Evolutionary conservation across 2,329 filamentous ascomycete genomes (phyloP), one percentile per base, ranked within the genome.

Genomic region (Chaetomium sp.): DNA sequence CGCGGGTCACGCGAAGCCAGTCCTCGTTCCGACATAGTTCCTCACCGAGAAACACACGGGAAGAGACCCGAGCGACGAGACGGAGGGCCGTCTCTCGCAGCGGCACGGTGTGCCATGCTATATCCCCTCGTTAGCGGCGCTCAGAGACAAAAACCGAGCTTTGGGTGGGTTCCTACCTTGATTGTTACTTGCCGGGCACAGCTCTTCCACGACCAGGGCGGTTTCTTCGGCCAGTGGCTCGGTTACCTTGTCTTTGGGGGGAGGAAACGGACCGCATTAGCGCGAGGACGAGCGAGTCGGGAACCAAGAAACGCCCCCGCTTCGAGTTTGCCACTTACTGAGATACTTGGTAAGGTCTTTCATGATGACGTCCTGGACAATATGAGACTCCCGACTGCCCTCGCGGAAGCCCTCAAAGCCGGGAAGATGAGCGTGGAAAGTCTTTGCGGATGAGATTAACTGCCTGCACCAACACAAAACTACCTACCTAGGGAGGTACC

Each of bases 281-380:
- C 27, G n/a, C 29, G 2, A 4, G 19, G 16, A 29, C 27, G 16
- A 10, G 2, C 4, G 2, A 29, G 16, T n/a, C 23, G n/a, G 27
- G 3, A 8, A 13, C 3, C 3, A 16, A 13, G 35, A 19, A 6
- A 38, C 3, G 35, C 4, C 5, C 1, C 13, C 12, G 13, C 5
- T 13, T 19, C 13, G 1, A 38, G 35, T 13, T 13, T 1, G 13
- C 19, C 3, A 57, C 54, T 19, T 45, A 57, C 54, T 57, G 10
- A 57, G 35, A 57, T 57, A 45, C 54, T 57, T 57, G 16, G 56
- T 57, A 13, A 57, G 42, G 25, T 57, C 56, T 19, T 57, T 57
- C 27, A 47, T 31, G 56, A 57, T 49, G 38, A 57, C 56, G 1
- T 31, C 25, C 38, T 57, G 38, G 2, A 57, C 56, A 33, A 57